Evolutionary conservation across 768 basidiomycete species (phyloP), one percentile per base, ranked within the genome.

Genomic region (Podaxis pistillaris): DNA sequence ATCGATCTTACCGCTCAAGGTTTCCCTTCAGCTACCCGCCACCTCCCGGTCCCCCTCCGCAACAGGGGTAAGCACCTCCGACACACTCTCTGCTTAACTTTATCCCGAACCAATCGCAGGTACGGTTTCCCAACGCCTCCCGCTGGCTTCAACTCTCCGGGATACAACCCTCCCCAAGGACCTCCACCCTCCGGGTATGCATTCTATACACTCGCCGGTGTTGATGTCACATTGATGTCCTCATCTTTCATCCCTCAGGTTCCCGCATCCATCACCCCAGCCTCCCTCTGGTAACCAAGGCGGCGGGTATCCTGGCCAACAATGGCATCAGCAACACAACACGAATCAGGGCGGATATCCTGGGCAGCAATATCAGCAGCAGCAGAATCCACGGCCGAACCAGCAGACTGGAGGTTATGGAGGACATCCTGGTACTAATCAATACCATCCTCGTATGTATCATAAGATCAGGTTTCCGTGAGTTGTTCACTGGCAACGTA

Each of bases 351-450:
- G 22, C 60, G 77, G 68, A 51, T 76, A 79, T 64, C 81, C 81
- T 24, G 81, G 76, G n/a, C 76, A 79, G 58, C 76, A 77, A 59
- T 74, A 78, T 60, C 78, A 77, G 38, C 74, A 78, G 17, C 72
- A 76, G 51, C 70, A 30, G 12, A 15, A 9, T 24, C 58, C 37
- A 36, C 28, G 28, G 51, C 50, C 33, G 59, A 28, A 19, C 49
- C 38, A 52, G 37, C 56, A 46, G 17, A 47, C 19, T 19, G 40
- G 57, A 26, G 56, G 37, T 3, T 38, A 75, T 51, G 17, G 46
- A 30, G 17, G 38, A 30, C n/a, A 56, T 28, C 58, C 63, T 17
- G 64, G 66, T 60, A 70, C 50, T 13, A 67, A 68, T 47, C 64
- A 64, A 17, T 70, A 67, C 33, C 69, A 66, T 40, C 66, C 71